phyloP scores from a whole-genome alignment of 306 rosid species.

The Biancaea sappan region DNA sequence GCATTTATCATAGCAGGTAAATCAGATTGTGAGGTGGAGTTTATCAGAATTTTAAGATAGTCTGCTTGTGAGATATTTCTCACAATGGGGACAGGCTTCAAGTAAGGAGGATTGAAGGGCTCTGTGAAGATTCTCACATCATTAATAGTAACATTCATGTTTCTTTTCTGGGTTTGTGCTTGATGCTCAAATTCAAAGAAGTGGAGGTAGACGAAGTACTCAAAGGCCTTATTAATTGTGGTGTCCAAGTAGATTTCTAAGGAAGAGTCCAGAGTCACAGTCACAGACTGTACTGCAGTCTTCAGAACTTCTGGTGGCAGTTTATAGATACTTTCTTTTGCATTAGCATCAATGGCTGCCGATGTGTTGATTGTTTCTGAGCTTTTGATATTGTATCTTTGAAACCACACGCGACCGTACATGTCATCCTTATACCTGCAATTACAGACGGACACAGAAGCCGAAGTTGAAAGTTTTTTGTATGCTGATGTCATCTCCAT shows the following conservation, averaged over 20 bases:
- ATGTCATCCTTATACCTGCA: background rate
- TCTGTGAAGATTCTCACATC: background rate
- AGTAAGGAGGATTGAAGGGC: slow-evolving; percentile 38
- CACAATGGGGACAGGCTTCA: slow-evolving; percentile 14
- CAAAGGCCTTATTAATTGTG: background rate
- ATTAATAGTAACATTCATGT: slow-evolving; percentile 34
- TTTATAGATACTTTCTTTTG: slow-evolving; percentile 11
- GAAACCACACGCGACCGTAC: slow-evolving; percentile 4
- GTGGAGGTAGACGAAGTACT: slow-evolving; percentile 41
- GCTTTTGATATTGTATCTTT: too few species aligned
- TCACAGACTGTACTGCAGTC: background rate
- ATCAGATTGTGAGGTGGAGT: slow-evolving; percentile 27
- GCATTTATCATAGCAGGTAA: slow-evolving; percentile 61
- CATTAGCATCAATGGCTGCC: background rate
- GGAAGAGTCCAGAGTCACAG: background rate
- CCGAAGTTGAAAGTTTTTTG: too few species aligned
- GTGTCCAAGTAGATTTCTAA: background rate
- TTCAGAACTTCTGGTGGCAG: slow-evolving; percentile 29
- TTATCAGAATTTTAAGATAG: background rate
- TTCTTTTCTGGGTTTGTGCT: slow-evolving; percentile 35
- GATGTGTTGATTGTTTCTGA: background rate
- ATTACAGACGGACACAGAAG: background rate
- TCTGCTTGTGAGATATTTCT: background rate
- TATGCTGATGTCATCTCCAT: too few species aligned
- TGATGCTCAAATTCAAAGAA: slow-evolving; percentile 48